phyloP scores from a whole-genome alignment of 345 rosid species.

The Streptanthus diversifolius region DNA sequence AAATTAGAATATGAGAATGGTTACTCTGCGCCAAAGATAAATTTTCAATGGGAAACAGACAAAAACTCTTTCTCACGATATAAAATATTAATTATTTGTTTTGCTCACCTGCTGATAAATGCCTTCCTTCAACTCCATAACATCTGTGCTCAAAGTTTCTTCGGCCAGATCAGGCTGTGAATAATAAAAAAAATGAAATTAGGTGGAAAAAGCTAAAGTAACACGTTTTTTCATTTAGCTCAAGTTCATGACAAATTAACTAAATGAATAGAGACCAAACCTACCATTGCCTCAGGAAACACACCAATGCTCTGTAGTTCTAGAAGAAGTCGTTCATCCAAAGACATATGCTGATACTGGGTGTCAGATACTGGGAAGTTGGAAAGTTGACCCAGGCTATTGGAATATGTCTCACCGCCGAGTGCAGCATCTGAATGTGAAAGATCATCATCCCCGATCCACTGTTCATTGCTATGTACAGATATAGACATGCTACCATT shows the following conservation, averaged over 20 bases:
- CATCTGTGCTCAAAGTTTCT: slow-evolving; percentile 60
- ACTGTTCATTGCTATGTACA: slow-evolving; percentile 67
- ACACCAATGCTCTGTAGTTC: slow-evolving; percentile 88
- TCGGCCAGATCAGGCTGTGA: slow-evolving; percentile 91
- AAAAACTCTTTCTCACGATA: neutral
- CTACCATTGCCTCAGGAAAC: slow-evolving; percentile 77
- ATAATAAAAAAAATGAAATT: neutral
- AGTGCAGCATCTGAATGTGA: slow-evolving; percentile 57
- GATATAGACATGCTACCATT: slow-evolving; percentile 62
- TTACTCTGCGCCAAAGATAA: neutral
- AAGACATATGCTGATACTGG: slow-evolving; percentile 67
- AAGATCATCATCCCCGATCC: slow-evolving; percentile 69
- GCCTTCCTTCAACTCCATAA: slow-evolving; percentile 62
- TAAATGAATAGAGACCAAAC: slow-evolving; percentile 16
- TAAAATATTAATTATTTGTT: neutral
- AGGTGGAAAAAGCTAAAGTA: neutral
- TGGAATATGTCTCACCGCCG: slow-evolving; percentile 61
- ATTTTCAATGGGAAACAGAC: neutral
- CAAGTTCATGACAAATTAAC: neutral
- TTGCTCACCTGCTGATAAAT: slow-evolving; percentile 65
- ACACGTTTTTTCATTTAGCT: neutral
- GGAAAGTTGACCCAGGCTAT: slow-evolving; percentile 47
- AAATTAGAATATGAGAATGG: slow-evolving; percentile 15
- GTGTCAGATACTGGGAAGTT: slow-evolving; percentile 48
- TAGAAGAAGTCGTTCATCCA: slow-evolving; percentile 76